These are phyloP conservation scores for Starmerella roubikii DNA, from an alignment of 805 yeast genomes.

Conservation along the genomic window DNA sequence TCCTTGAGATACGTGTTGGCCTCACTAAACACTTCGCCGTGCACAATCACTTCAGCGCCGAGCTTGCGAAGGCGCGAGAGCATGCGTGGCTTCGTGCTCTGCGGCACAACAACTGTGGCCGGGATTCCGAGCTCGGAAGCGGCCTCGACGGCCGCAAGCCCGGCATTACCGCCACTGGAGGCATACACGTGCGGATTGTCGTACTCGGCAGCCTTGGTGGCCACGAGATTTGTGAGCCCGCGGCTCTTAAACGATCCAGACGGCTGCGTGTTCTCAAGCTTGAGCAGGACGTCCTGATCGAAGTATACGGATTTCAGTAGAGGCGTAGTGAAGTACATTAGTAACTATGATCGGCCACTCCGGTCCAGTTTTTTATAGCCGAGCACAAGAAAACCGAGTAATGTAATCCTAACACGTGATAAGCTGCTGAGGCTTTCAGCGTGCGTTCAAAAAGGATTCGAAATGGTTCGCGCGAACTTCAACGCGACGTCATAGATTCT, in stretches of 20 bases:
- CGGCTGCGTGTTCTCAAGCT: conserved; percentile 79
- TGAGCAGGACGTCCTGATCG: conserved; percentile 60
- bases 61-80: conserved; percentile 31
- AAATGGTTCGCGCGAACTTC: too few species aligned
- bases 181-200: conserved; percentile 52
- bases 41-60: conserved; percentile 40
- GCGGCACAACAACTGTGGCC: conserved; percentile 53
- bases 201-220: conserved; percentile 29
- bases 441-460: too few species aligned
- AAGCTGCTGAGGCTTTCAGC: too few species aligned
- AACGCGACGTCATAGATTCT: too few species aligned
- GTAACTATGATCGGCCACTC: too few species aligned
- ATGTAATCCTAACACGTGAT: too few species aligned
- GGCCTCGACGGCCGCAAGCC: conserved; percentile 88
- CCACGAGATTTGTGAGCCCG: conserved; percentile 15
- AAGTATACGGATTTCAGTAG: conserved; percentile 55
- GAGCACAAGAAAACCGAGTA: too few species aligned
- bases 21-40: conserved; percentile 68
- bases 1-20: conserved; percentile 67
- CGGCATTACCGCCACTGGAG: conserved; percentile 86
- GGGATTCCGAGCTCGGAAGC: conserved; percentile 47
- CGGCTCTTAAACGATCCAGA: conserved; percentile 82
- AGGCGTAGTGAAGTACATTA: conserved; percentile 40
- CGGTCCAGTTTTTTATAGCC: too few species aligned
- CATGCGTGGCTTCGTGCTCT: conserved; percentile 34